These are phyloP conservation scores for Heritiera littoralis DNA, from an alignment of 345 rosid genomes.

Conservation along the genomic window DNA sequence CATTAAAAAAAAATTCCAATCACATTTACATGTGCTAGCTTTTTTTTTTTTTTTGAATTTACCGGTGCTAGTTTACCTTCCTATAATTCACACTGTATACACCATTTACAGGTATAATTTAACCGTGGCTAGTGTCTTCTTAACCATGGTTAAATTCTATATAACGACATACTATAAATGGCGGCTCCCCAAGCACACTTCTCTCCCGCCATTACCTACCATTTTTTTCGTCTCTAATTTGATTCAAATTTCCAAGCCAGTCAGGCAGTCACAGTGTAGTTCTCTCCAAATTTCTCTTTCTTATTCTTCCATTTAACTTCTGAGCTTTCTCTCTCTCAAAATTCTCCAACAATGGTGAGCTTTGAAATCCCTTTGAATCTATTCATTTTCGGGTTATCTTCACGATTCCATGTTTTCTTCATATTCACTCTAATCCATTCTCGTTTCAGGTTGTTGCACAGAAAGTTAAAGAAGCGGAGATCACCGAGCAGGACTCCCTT, in stretches of 20 bases:
- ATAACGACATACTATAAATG: slow-evolving; percentile 19
- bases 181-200: background rate
- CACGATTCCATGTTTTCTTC: background rate
- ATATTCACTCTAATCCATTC: background rate
- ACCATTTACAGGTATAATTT: too few relatives aligned
- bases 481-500: slow-evolving; percentile 96
- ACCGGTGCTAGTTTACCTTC: too few relatives aligned
- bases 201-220: slow-evolving; percentile 30
- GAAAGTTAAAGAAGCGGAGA: slow-evolving; percentile 87
- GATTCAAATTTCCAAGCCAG: slow-evolving; percentile 37
- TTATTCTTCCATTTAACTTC: background rate
- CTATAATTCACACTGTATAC: too few relatives aligned
- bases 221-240: background rate
- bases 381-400: background rate
- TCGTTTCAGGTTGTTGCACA: slow-evolving; percentile 72
- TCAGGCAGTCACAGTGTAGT: background rate
- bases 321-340: background rate
- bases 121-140: too few relatives aligned
- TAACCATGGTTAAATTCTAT: slow-evolving; percentile 26
- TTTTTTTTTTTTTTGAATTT: too few relatives aligned
- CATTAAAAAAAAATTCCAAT: too few relatives aligned
- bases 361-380: slow-evolving; percentile 22
- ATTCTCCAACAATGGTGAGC: slow-evolving; percentile 52
- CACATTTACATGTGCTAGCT: too few relatives aligned
- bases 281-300: slow-evolving; percentile 10